phyloP scores from a whole-genome alignment of 2,329 filamentous ascomycete genomes.

The Lachnellula cervina region DNA sequence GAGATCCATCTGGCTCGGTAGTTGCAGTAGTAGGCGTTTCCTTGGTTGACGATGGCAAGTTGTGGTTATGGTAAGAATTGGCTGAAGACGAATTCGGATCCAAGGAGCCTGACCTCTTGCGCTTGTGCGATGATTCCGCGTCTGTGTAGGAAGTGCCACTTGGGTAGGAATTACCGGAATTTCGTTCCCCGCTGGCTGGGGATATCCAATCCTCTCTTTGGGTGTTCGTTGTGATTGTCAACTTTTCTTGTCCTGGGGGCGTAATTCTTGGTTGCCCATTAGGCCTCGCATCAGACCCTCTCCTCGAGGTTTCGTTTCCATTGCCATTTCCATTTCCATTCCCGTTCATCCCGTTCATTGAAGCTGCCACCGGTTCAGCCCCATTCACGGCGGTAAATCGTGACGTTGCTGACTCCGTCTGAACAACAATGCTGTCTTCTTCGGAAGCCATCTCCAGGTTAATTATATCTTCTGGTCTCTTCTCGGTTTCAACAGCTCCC shows the following conservation, averaged over 20 bases:
- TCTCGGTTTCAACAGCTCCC: slow-evolving; percentile 1
- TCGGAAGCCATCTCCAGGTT: slow-evolving; percentile 14
- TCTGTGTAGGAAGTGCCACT: slow-evolving; percentile 22
- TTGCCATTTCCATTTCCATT: slow-evolving; percentile 12
- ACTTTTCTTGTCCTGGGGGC: slow-evolving; percentile 31
- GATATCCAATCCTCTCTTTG: slow-evolving; percentile 29
- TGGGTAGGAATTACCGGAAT: slow-evolving; percentile 21
- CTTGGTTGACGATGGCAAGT: slow-evolving; percentile 32
- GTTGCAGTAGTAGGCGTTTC: slow-evolving; percentile 28
- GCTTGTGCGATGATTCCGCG: slow-evolving; percentile 49
- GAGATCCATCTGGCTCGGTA: slow-evolving; percentile 32
- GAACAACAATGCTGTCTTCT: slow-evolving; percentile 13
- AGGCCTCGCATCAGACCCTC: slow-evolving; percentile 28
- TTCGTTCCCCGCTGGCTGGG: slow-evolving; percentile 23
- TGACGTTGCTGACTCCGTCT: slow-evolving; percentile 28
- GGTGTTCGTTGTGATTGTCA: slow-evolving; percentile 29
- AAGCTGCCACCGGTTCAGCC: slow-evolving; percentile 17
- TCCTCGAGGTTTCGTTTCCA: slow-evolving; percentile 13
- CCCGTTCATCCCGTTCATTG: slow-evolving; percentile 12
- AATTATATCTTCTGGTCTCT: background rate
- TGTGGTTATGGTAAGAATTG: slow-evolving; percentile 35
- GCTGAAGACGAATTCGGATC: slow-evolving; percentile 38
- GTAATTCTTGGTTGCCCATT: slow-evolving; percentile 29
- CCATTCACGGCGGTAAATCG: slow-evolving; percentile 34
- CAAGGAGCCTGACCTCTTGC: slow-evolving; percentile 64